These are phyloP conservation scores for Claviceps sp. DNA, from an alignment of 2,329 filamentous ascomycete species.

Conservation along the genomic window DNA sequence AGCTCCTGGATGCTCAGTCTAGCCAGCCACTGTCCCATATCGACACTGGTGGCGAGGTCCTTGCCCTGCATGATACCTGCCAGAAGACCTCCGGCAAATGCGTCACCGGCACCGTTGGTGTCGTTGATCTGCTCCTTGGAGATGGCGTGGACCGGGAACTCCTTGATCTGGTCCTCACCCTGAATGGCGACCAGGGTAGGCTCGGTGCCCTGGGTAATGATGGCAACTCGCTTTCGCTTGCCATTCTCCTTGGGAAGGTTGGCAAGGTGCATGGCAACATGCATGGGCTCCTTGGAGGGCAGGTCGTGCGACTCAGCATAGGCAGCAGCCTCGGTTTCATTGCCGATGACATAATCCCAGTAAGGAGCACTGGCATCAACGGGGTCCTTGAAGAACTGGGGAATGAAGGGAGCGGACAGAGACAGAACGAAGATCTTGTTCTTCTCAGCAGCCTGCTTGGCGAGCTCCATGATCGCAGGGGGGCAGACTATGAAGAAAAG, in stretches of 20 bases:
- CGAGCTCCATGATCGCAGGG: constrained; percentile 77
- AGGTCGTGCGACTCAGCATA: constrained; percentile 76
- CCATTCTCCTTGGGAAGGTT: constrained; percentile 85
- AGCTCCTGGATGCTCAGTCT: constrained; percentile 88
- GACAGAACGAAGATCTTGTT: constrained; percentile 91
- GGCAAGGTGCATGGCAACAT: constrained; percentile 76
- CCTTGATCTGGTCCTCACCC: constrained; percentile 55
- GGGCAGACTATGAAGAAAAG: constrained; percentile 52
- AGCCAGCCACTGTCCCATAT: constrained; percentile 95
- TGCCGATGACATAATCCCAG: constrained; percentile 93
- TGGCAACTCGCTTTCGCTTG: constrained; percentile 69
- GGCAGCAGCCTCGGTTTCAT: constrained; percentile 84
- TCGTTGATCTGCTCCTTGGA: constrained; percentile 71
- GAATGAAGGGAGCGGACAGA: constrained; percentile 89
- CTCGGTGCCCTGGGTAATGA: constrained; percentile 89
- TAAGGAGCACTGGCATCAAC: constrained; percentile 77
- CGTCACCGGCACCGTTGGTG: constrained; percentile 93
- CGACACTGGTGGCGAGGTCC: constrained; percentile 61
- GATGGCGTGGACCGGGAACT: constrained; percentile 73
- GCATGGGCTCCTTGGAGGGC: constrained; percentile 61
- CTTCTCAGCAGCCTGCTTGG: constrained; percentile 73
- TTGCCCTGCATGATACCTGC: constrained; percentile 82
- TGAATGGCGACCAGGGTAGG: constrained; percentile 76
- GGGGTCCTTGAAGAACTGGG: constrained; percentile 94
- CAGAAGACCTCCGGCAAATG: constrained; percentile 87